Percentiles rank a stretch among this genome's conserved stretches.
phyloP scores from a whole-genome alignment of 768 basidiomycete species.

The Naganishia antarctica region DNA sequence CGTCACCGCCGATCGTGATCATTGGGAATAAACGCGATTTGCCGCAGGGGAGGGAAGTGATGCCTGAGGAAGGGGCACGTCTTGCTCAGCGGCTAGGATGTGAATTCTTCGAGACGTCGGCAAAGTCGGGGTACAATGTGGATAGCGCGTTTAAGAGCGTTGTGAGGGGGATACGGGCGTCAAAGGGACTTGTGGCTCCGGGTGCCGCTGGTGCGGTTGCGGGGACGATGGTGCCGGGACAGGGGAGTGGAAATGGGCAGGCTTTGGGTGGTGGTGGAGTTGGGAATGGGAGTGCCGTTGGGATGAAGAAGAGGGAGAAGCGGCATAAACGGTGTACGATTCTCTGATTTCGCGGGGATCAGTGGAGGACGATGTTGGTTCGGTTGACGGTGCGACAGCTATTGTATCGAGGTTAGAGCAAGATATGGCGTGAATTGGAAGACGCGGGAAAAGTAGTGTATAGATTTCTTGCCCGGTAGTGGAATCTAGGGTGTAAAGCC shows the following conservation, averaged over 20 bases:
- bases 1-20: constrained; percentile 67
- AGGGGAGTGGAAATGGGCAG: not conserved
- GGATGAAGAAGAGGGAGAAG: constrained; percentile 66
- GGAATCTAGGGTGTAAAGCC: too few species aligned
- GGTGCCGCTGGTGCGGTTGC: constrained; percentile 52
- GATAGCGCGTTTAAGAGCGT: constrained; percentile 82
- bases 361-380: not conserved
- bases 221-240: constrained; percentile 9
- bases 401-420: too few species aligned
- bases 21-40: constrained; percentile 96
- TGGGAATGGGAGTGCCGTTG: constrained; percentile 33
- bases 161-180: constrained; percentile 53
- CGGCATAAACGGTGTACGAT: constrained; percentile 56
- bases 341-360: too few species aligned
- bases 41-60: constrained; percentile 82
- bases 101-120: constrained; percentile 93
- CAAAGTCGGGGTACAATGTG: constrained; percentile 88
- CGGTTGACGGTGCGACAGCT: not conserved
- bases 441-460: too few species aligned
- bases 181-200: constrained; percentile 30
- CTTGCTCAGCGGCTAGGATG: constrained; percentile 80
- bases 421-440: too few species aligned
- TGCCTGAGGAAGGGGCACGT: constrained; percentile 76
- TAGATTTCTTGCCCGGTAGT: too few species aligned
- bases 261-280: too few species aligned